These are phyloP conservation scores for Podochytrium sp. DNA, from an alignment of 192 early-diverging fungal genomes.

Conservation along the genomic window DNA sequence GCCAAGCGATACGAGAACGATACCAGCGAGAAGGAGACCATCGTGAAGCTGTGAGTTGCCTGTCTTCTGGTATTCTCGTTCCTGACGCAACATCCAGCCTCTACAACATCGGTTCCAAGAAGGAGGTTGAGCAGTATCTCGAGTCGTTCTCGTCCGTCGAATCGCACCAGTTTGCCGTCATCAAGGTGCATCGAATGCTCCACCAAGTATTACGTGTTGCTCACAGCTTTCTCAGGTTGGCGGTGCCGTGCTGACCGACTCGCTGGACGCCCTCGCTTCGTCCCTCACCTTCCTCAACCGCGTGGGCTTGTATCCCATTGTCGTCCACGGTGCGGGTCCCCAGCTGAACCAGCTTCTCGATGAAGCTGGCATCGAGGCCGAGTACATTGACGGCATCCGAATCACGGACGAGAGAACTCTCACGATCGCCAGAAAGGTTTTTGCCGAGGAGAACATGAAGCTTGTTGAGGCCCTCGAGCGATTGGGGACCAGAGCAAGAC, in stretches of 20 bases:
- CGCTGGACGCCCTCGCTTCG: conserved; percentile 91
- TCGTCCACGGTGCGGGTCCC: conserved; percentile 97
- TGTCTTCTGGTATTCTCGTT: not conserved
- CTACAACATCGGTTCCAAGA: conserved; percentile 98
- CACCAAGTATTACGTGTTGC: not conserved
- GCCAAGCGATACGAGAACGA: conserved; percentile 18
- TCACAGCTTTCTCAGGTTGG: conserved; percentile 10
- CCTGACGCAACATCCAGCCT: conserved; percentile 42
- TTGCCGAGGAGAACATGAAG: conserved; percentile 94
- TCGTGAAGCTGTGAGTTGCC: conserved; percentile 49
- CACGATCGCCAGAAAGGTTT: conserved; percentile 92
- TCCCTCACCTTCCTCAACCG: conserved; percentile 96
- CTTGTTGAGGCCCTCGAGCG: conserved; percentile 96
- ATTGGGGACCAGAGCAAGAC: conserved; percentile 93
- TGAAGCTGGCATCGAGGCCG: conserved; percentile 91
- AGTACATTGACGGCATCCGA: conserved; percentile 96
- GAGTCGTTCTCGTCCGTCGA: conserved; percentile 96
- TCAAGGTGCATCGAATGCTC: conserved; percentile 97
- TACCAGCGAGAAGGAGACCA: conserved; percentile 54
- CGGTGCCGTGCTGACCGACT: conserved; percentile 73
- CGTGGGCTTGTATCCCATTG: conserved; percentile 97
- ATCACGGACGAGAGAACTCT: conserved; percentile 94
- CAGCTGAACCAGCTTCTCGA: conserved; percentile 92
- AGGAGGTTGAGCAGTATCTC: conserved; percentile 98
- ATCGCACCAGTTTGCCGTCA: conserved; percentile 99